Evolutionary conservation across 352 stramenopile species (phyloP).

Genomic region (Phytopythium sindhum): DNA sequence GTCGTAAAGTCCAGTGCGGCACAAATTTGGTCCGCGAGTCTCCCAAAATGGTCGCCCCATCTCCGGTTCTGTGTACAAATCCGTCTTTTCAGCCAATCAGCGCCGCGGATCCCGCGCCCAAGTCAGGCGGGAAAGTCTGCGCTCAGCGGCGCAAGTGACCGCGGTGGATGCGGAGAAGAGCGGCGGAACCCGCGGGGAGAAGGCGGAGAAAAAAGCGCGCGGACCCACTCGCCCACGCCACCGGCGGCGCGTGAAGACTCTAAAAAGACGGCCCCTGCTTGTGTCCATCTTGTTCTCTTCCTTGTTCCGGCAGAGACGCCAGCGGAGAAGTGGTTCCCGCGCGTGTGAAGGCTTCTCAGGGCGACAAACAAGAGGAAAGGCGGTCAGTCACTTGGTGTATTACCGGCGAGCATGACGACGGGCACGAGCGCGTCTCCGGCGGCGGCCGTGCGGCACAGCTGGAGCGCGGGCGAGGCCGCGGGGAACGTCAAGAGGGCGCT

Average conservation of each 20-base stretch:
- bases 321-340: no score
- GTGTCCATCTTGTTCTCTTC: background rate
- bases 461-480: background rate
- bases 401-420: background rate
- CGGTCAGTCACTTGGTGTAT: background rate
- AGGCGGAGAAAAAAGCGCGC: background rate
- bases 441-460: background rate
- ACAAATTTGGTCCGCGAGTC: background rate
- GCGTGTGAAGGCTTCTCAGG: no score
- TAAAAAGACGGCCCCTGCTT: no score
- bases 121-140: background rate
- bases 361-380: background rate
- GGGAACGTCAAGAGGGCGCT: background rate
- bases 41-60: background rate
- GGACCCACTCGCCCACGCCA: background rate
- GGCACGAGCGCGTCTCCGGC: background rate
- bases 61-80: background rate
- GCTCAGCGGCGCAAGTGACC: background rate
- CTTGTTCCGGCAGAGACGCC: background rate
- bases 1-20: constrained; percentile 2
- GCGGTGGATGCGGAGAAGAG: background rate
- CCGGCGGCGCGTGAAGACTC: background rate
- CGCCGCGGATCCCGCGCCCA: background rate
- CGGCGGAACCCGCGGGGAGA: background rate
- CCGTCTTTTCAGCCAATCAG: background rate